A percentile compares a stretch with the other conserved stretches of the same genome.
Evolutionary conservation across 495 filamentous ascomycete species (phyloP).

Genomic region (Bombardia bombarda): DNA sequence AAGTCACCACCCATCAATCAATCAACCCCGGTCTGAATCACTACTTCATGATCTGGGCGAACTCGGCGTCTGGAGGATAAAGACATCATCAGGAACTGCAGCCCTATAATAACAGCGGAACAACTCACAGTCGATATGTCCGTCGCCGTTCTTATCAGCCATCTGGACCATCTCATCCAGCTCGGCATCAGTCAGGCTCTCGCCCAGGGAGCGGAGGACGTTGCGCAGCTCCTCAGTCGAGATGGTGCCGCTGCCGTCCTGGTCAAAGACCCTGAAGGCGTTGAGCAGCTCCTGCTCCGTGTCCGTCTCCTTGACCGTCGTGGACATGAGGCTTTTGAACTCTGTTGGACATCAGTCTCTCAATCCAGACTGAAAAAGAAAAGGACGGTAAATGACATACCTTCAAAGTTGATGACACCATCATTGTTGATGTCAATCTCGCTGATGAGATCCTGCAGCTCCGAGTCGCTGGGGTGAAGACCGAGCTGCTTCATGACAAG

Average conservation of each 20-base stretch:
- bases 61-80: slow-evolving; percentile 68
- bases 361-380: too few species aligned
- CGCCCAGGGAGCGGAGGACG: slow-evolving; percentile 38
- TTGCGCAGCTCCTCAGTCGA: slow-evolving; percentile 35
- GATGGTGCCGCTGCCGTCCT: slow-evolving; percentile 41
- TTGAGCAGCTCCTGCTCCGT: slow-evolving; percentile 37
- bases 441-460: slow-evolving; percentile 39
- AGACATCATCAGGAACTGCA: slow-evolving; percentile 14
- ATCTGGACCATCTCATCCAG: slow-evolving; percentile 42
- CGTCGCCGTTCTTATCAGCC: slow-evolving; percentile 40
- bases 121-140: slow-evolving; percentile 39
- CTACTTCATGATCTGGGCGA: slow-evolving; percentile 77
- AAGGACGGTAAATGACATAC: slow-evolving; percentile 11
- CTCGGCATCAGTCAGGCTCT: slow-evolving; percentile 38
- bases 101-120: not conserved
- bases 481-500: slow-evolving; percentile 39
- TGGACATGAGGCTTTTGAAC: slow-evolving; percentile 41
- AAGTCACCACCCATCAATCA: too few species aligned
- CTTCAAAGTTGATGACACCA: slow-evolving; percentile 39
- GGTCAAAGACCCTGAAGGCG: slow-evolving; percentile 43
- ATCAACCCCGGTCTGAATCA: too few species aligned
- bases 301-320: slow-evolving; percentile 28
- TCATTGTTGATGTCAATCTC: slow-evolving; percentile 38
- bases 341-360: slow-evolving; percentile 16
- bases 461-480: slow-evolving; percentile 32